Evolutionary conservation across 139 green algal species (phyloP).

Genomic region (Ulvella scutata): DNA sequence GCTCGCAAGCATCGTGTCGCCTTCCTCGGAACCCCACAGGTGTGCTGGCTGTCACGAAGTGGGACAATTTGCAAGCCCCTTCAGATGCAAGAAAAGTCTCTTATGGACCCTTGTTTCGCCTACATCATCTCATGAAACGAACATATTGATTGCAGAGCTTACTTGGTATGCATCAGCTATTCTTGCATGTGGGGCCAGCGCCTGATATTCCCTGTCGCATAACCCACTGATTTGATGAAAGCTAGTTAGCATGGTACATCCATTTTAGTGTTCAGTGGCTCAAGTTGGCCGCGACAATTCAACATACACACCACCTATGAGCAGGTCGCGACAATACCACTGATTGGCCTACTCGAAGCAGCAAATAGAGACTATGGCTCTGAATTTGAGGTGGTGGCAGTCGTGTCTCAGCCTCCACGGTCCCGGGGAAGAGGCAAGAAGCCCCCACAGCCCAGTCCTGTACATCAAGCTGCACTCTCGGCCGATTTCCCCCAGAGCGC

Average conservation of each 20-base stretch:
- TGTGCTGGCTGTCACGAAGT: constrained; percentile 11
- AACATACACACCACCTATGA: not conserved
- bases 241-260: too few species aligned
- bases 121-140: not conserved
- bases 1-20: constrained; percentile 34
- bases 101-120: not conserved
- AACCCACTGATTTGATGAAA: not conserved
- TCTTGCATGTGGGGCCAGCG: not conserved
- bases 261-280: not conserved
- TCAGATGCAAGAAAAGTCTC: not conserved
- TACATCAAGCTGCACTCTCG: constrained; percentile 34
- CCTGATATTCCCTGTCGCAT: not conserved
- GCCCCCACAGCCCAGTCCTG: constrained; percentile 37
- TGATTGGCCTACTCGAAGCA: constrained; percentile 44
- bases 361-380: constrained; percentile 16
- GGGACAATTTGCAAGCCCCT: not conserved
- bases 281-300: not conserved
- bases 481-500: constrained; percentile 17
- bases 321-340: constrained; percentile 57
- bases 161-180: not conserved
- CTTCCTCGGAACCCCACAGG: constrained; percentile 72
- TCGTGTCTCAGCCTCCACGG: constrained; percentile 69
- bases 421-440: constrained; percentile 49
- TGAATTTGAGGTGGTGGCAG: constrained; percentile 51
- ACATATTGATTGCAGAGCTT: not conserved